A percentile compares a stretch with the other conserved stretches of the same genome.
Conservation (phyloP, 441 rosid species). For the Gossypium aridum region DNA sequence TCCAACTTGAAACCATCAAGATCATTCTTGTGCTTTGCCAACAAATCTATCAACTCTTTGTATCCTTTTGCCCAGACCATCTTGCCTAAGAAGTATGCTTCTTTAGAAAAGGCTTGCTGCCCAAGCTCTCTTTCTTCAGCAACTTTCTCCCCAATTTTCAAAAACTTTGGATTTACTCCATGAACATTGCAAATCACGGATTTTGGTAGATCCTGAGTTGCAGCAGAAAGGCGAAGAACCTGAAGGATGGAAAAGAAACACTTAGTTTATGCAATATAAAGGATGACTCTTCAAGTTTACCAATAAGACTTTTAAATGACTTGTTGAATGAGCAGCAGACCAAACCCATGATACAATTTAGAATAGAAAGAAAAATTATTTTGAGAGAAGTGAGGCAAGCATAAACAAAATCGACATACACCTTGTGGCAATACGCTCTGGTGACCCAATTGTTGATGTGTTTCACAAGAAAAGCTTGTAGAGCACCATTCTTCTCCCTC, state of each 20-base stretch:
- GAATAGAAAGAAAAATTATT: conserved; percentile 3
- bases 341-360: background rate
- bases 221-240: conserved; percentile 97
- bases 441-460: conserved; percentile 87
- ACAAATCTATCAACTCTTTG: conserved; percentile 80
- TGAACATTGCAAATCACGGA: conserved; percentile 92
- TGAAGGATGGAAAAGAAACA: conserved; percentile 19
- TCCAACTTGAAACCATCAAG: conserved; percentile 81
- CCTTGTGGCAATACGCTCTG: conserved; percentile 92
- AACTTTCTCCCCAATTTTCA: conserved; percentile 80
- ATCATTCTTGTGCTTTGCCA: conserved; percentile 68
- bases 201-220: conserved; percentile 91
- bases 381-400: background rate
- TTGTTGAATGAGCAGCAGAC: background rate
- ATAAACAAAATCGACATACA: conserved; percentile 18
- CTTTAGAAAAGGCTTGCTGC: conserved; percentile 87
- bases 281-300: background rate
- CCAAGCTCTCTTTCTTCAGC: conserved; percentile 79
- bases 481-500: conserved; percentile 88
- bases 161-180: conserved; percentile 93
- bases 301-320: background rate
- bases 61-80: conserved; percentile 99
- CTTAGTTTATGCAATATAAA: conserved; percentile 1
- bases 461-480: conserved; percentile 88
- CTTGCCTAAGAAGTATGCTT: conserved; percentile 93